Conservation (phyloP, 495 filamentous ascomycete genomes). For the Penicillium simplicissimum region DNA sequence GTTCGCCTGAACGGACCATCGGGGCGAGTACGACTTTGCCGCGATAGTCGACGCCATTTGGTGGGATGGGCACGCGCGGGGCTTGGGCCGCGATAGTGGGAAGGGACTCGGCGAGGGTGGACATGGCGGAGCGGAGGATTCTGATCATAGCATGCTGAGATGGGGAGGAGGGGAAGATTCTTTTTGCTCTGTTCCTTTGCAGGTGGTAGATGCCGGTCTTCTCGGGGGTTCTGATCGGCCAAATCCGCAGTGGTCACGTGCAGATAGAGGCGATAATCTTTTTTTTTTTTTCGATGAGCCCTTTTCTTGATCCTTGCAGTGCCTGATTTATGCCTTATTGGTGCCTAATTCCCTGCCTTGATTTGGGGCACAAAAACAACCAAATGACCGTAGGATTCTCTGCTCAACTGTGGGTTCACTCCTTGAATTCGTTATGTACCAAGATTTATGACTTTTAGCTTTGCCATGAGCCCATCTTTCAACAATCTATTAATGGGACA, state of each 20-base stretch:
- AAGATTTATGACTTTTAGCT: background rate
- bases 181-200: slow-evolving; percentile 9
- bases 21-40: slow-evolving; percentile 92
- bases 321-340: background rate
- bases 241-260: slow-evolving; percentile 30
- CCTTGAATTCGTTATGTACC: too few species aligned
- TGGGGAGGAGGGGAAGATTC: slow-evolving; percentile 7
- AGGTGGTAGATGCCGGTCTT: background rate
- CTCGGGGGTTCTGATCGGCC: slow-evolving; percentile 13
- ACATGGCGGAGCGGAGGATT: slow-evolving; percentile 54
- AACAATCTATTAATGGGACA: background rate
- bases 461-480: background rate
- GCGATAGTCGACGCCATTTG: slow-evolving; percentile 87
- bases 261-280: slow-evolving; percentile 27
- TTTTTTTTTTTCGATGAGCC: slow-evolving; percentile 8
- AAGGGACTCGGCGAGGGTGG: slow-evolving; percentile 45
- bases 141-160: slow-evolving; percentile 47
- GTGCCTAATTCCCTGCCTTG: background rate
- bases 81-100: slow-evolving; percentile 14
- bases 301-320: background rate
- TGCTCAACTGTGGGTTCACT: background rate
- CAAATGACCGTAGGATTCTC: background rate
- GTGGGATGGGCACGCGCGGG: slow-evolving; percentile 75
- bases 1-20: slow-evolving; percentile 95
- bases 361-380: background rate